Conservation (phyloP, 2,329 filamentous ascomycete genomes). For the Aureobasidium sp. region DNA sequence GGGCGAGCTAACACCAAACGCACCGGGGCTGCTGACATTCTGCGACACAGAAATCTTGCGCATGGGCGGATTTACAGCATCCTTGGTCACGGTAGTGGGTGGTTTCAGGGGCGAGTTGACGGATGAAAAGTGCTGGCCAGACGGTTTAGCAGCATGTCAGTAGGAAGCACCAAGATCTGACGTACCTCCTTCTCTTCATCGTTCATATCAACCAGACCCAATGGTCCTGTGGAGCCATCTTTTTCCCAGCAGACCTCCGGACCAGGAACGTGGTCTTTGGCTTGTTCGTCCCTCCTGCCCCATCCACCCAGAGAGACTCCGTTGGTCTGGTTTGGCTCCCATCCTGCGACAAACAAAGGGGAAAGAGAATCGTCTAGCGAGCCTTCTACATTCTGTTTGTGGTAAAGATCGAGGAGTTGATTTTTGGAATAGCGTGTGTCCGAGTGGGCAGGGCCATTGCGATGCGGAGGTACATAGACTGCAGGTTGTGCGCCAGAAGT, state of each 20-base stretch:
- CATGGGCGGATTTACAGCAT: conserved; percentile 52
- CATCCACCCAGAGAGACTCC: conserved; percentile 53
- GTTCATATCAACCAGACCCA: conserved; percentile 66
- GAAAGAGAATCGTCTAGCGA: conserved; percentile 59
- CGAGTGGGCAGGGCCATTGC: conserved; percentile 46
- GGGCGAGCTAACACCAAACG: conserved; percentile 67
- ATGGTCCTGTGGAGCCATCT: conserved; percentile 60
- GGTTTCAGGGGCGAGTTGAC: conserved; percentile 93
- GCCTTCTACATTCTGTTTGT: conserved; percentile 50
- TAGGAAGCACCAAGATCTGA: background rate
- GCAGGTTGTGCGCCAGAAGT: conserved; percentile 25
- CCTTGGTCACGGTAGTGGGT: conserved; percentile 59
- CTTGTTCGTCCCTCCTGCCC: conserved; percentile 64
- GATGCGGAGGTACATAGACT: conserved; percentile 56
- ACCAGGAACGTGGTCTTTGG: conserved; percentile 65
- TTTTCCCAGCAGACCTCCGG: conserved; percentile 91
- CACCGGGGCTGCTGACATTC: conserved; percentile 52
- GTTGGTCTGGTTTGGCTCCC: conserved; percentile 70
- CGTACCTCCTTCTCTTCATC: conserved; percentile 58
- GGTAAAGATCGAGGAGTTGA: conserved; percentile 69
- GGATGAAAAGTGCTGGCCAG: conserved; percentile 66
- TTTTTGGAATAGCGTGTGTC: conserved; percentile 68
- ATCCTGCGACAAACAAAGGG: conserved; percentile 64
- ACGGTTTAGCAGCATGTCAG: conserved; percentile 19
- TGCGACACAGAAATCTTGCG: conserved; percentile 77